These are phyloP conservation scores for Leccinum obscurum DNA, from an alignment of 768 basidiomycete genomes.

Conservation along the genomic window DNA sequence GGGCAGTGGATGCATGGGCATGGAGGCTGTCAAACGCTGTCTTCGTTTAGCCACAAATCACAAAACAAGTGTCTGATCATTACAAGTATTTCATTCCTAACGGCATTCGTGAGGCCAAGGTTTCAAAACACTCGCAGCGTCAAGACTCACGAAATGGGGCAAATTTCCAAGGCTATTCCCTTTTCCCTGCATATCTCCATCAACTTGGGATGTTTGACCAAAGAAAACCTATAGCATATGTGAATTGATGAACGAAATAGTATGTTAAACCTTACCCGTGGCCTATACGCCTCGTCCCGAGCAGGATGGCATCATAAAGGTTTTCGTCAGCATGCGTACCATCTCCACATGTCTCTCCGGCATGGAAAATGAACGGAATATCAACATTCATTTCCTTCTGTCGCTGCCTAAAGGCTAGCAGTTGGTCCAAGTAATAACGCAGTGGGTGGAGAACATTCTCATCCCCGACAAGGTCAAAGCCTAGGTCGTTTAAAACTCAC, in stretches of 20 bases:
- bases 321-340: slow-evolving; percentile 70
- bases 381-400: slow-evolving; percentile 53
- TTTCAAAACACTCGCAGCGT: background rate
- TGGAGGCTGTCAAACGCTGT: slow-evolving; percentile 73
- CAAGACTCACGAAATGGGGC: slow-evolving; percentile 72
- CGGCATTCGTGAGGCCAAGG: slow-evolving; percentile 2
- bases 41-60: background rate
- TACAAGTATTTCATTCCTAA: slow-evolving; percentile 75
- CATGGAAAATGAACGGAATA: slow-evolving; percentile 79
- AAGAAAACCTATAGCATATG: slow-evolving; percentile 51
- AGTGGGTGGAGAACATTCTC: slow-evolving; percentile 64
- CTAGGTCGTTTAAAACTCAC: slow-evolving; percentile 34
- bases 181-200: slow-evolving; percentile 65
- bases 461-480: slow-evolving; percentile 80
- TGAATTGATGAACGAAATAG: background rate
- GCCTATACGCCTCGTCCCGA: slow-evolving; percentile 79
- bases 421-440: slow-evolving; percentile 58
- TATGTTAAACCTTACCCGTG: slow-evolving; percentile 55
- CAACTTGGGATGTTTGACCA: slow-evolving; percentile 75
- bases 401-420: slow-evolving; percentile 58
- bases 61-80: slow-evolving; percentile 12
- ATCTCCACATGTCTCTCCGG: slow-evolving; percentile 79
- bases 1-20: slow-evolving; percentile 78
- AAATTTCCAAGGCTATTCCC: slow-evolving; percentile 69
- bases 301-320: slow-evolving; percentile 74